phyloP scores from a whole-genome alignment of 805 yeast species.

The Ascoidea asiatica region DNA sequence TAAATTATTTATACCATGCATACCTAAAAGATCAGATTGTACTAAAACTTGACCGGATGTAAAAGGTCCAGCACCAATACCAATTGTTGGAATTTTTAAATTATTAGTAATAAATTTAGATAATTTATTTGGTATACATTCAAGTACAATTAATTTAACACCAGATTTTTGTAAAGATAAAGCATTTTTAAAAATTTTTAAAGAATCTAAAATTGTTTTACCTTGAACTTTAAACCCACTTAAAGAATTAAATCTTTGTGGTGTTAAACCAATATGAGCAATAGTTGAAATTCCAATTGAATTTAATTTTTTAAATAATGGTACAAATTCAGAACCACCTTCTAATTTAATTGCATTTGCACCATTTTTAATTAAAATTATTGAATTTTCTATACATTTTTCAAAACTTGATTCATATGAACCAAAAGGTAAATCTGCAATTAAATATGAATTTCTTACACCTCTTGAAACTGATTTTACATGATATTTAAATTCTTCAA shows the following conservation, averaged over 20 bases:
- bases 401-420: slow-evolving; percentile 52
- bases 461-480: slow-evolving; percentile 70
- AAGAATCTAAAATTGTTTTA: slow-evolving; percentile 35
- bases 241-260: slow-evolving; percentile 64
- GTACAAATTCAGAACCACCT: slow-evolving; percentile 50
- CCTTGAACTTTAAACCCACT: slow-evolving; percentile 93
- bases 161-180: slow-evolving; percentile 61
- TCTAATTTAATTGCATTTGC: slow-evolving; percentile 77
- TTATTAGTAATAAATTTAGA: slow-evolving; percentile 50
- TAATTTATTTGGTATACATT: slow-evolving; percentile 71
- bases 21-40: slow-evolving; percentile 71
- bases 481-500: slow-evolving; percentile 72
- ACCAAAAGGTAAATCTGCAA: slow-evolving; percentile 88
- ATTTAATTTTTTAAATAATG: slow-evolving; percentile 41
- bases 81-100: slow-evolving; percentile 70
- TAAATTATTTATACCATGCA: slow-evolving; percentile 33
- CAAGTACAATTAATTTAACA: slow-evolving; percentile 60
- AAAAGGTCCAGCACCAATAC: slow-evolving; percentile 85
- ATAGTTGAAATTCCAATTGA: slow-evolving; percentile 74
- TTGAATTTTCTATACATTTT: slow-evolving; percentile 49
- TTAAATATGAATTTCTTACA: slow-evolving; percentile 43
- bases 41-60: slow-evolving; percentile 89
- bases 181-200: slow-evolving; percentile 52
- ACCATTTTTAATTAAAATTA: slow-evolving; percentile 38
- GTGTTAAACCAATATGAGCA: slow-evolving; percentile 89